Base-by-base conservation (phyloP, 78 protist genomes). In the Polysphondylium violaceum region DNA sequence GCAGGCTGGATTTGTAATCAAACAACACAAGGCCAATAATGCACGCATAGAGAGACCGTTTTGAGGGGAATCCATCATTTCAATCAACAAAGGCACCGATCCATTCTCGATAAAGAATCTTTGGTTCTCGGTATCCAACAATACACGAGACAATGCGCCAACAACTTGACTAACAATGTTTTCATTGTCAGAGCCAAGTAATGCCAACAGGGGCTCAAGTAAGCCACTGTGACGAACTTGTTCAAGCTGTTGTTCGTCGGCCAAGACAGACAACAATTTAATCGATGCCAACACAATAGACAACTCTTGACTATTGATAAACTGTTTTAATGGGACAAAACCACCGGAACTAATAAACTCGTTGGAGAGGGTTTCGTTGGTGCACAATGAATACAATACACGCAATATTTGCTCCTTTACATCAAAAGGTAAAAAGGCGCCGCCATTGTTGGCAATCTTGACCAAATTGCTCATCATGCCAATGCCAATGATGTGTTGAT, bases 61-160 rank as follows among this genome's bases (percentile, higher is more conserved):
- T 7, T 61, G 33, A 12, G 14, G 9, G 5, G 59, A 38, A 25
- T n/a, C 2, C 41, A 83, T 9, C 73, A 83, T 55, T 16, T 69
- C 60, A 23, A 83, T 58, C 12, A 83, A 21, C 5, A 72, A 40
- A 33, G 74, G 56, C 19, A 83, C 35, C 27, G 69, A 67, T 33
- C 79, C 79, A 0, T 35, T 44, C 31, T 53, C 64, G 44, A 83
- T 83, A 35, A 83, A 83, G 4, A 29, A 31, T 11, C 33, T 29
- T 69, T 83, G 91, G 33, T 69, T 83, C 6, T 53, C 35, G 14
- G 40, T 23, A 27, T 83, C 76, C 14, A 83, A 44, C 0, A 83
- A 60, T 8, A 69, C 51, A 58, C 91, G 77, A 43, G 91, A 83
- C 29, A 71, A 23, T 56, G 91, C 77, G n/a, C 91, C 75, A 33